Percentiles rank a stretch among this genome's conserved stretches.
Evolutionary conservation across 768 basidiomycete genomes (phyloP).

Genomic region (Psilocybe subaeruginosa): DNA sequence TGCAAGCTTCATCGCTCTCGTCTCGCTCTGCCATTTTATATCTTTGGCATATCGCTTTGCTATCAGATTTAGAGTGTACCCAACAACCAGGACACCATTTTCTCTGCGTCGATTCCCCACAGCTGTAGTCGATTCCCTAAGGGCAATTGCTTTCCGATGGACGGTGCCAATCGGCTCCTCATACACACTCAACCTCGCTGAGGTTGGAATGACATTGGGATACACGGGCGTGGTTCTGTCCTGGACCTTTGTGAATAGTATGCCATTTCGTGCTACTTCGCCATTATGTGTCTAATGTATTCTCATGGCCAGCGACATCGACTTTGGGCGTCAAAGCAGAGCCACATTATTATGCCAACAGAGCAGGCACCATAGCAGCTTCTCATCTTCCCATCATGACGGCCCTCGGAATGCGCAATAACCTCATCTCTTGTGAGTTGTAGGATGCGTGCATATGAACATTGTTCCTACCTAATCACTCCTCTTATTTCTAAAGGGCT

Average conservation of each 20-base stretch:
- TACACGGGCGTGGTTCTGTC: conserved; percentile 41
- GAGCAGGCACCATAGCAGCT: conserved; percentile 44
- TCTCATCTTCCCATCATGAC: conserved; percentile 58
- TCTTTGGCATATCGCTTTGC: conserved; percentile 25
- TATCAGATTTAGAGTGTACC: conserved; percentile 10
- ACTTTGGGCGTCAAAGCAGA: conserved; percentile 33
- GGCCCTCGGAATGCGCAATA: conserved; percentile 65
- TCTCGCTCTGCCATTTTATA: conserved; percentile 36
- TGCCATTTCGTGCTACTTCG: background rate
- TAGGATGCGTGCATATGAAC: background rate
- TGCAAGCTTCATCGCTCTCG: conserved; percentile 42
- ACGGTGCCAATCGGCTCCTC: conserved; percentile 36
- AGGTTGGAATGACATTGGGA: conserved; percentile 36
- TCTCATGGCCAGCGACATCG: conserved; percentile 30
- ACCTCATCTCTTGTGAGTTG: conserved; percentile 41
- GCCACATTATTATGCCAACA: conserved; percentile 42
- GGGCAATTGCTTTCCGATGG: conserved; percentile 38
- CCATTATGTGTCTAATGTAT: background rate
- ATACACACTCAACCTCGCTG: conserved; percentile 42
- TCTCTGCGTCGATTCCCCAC: conserved; percentile 32
- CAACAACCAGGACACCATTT: conserved; percentile 5
- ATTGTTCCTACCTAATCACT: background rate
- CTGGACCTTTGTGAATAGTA: conserved; percentile 44
- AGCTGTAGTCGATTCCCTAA: conserved; percentile 35
- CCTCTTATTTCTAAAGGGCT: conserved; percentile 34